Base-by-base conservation (phyloP, 2,329 filamentous ascomycete species). In the Claviceps digitariae region DNA sequence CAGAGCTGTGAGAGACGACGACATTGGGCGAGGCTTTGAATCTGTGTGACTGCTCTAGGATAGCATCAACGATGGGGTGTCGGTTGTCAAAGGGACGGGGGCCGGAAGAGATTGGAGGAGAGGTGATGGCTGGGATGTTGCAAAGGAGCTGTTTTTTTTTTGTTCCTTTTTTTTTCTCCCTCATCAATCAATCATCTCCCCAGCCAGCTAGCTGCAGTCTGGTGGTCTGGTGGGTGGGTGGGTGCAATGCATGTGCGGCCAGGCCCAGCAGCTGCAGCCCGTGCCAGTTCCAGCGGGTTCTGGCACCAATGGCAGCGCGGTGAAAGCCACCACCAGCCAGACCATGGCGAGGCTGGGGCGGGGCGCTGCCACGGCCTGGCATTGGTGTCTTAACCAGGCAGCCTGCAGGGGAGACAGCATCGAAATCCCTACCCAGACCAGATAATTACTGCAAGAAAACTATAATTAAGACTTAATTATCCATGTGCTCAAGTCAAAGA, bases 1-100 rank as follows among this genome's bases (percentile, higher is more conserved):
- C 47, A 66, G 57, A 15, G 63, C 59, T 60, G 66, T 67, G 31
- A 67, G 53, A 43, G 64, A 54, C 23, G 62, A 63, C 29, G 64
- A 60, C 65, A 67, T 67, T 43, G 4, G 38, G 36, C 13, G 50
- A 46, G 43, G 12, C 51, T 51, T 25, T 34, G 17, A 23, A 21
- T n/a, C 17, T 12, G 8, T 13, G 49, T 23, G 27, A 15, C 21
- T 46, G 41, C 21, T 51, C 40, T 46, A 31, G 21, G 13, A 41
- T 13, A 47, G 52, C 41, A 47, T 51, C 31, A 9, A 8, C 27
- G 34, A 34, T 47, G 44, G 44, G 34, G 13, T 13, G 23, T 27
- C 47, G 53, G 25, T 31, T 31, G 45, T 31, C 4, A 27, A 47
- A 20, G 25, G 10, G 27, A 8, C 25, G 23, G 25, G 45, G 4